These are phyloP conservation scores for Sideroxylon spinosum DNA, from an alignment of 179 eudicot genomes.

Conservation along the genomic window DNA sequence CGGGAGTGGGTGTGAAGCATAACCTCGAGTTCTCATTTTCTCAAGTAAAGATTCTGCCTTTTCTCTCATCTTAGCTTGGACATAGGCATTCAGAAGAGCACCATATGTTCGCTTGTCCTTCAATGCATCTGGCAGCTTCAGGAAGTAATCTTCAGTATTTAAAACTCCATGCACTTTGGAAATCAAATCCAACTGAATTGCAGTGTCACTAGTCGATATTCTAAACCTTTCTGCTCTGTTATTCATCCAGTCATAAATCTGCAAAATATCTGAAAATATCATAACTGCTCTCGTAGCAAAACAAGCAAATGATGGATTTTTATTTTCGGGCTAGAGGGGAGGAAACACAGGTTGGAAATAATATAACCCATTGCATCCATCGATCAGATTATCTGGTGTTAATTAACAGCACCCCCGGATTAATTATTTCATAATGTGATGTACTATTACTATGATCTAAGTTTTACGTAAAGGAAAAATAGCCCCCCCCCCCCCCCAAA, in stretches of 20 bases:
- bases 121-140: slow-evolving; percentile 42
- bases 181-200: slow-evolving; percentile 78
- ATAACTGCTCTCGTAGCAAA: background rate
- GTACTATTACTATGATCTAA: too few relatives aligned
- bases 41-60: slow-evolving; percentile 68
- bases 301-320: background rate
- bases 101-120: slow-evolving; percentile 74
- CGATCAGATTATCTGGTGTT: background rate
- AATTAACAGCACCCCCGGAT: background rate
- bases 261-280: slow-evolving; percentile 16
- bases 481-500: too few relatives aligned
- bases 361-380: background rate
- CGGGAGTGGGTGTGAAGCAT: slow-evolving; percentile 52
- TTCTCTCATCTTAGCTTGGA: slow-evolving; percentile 47
- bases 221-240: slow-evolving; percentile 55
- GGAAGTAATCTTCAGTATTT: slow-evolving; percentile 74
- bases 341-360: background rate
- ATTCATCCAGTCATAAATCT: slow-evolving; percentile 93
- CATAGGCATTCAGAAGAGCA: slow-evolving; percentile 82
- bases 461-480: too few relatives aligned
- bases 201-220: slow-evolving; percentile 62
- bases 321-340: too few relatives aligned
- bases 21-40: slow-evolving; percentile 51
- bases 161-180: slow-evolving; percentile 75
- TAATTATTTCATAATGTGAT: too few relatives aligned